A percentile compares a stretch with the other conserved stretches of the same genome.
phyloP scores from a whole-genome alignment of 805 yeast species.

The Zygosaccharomyces siamensis region DNA sequence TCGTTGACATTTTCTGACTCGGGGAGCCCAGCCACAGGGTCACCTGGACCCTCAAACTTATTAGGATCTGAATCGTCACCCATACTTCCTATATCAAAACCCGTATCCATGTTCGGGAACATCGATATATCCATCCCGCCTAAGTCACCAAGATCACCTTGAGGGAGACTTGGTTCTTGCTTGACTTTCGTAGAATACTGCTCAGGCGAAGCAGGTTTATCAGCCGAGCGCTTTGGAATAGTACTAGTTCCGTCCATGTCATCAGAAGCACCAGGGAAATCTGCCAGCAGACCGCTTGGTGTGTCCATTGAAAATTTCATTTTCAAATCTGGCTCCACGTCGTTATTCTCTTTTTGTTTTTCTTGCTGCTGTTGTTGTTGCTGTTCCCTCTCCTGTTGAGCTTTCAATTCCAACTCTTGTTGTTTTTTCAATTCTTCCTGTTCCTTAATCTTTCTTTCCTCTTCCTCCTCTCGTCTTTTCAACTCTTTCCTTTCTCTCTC shows the following conservation, averaged over 20 bases:
- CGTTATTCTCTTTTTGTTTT: conserved; percentile 3
- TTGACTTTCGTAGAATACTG: conserved; percentile 15
- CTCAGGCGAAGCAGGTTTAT: conserved; percentile 2
- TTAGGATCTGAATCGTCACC: conserved; percentile 3
- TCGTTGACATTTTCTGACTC: conserved; percentile 20
- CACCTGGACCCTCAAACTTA: neutral
- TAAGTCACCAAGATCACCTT: conserved; percentile 18
- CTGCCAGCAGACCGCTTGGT: conserved; percentile 14
- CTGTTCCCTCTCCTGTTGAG: conserved; percentile 10
- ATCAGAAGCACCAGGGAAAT: conserved; percentile 6
- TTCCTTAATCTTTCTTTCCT: conserved; percentile 19
- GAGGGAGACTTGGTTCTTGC: conserved; percentile 23
- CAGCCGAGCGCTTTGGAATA: neutral
- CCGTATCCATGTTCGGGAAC: conserved; percentile 33
- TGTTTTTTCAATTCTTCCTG: conserved; percentile 12
- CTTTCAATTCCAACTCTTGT: conserved; percentile 13
- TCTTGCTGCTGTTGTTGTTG: conserved; percentile 6
- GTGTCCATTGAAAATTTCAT: conserved; percentile 16
- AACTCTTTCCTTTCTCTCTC: conserved; percentile 30
- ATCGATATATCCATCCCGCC: conserved; percentile 31
- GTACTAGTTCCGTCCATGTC: conserved; percentile 4
- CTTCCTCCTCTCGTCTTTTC: conserved; percentile 28
- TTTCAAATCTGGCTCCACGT: conserved; percentile 9
- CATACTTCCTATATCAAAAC: conserved; percentile 25
- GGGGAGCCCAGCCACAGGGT: conserved; percentile 6